These are phyloP conservation scores for Penicillium desertorum DNA, from an alignment of 495 filamentous ascomycete species.

Conservation along the genomic window DNA sequence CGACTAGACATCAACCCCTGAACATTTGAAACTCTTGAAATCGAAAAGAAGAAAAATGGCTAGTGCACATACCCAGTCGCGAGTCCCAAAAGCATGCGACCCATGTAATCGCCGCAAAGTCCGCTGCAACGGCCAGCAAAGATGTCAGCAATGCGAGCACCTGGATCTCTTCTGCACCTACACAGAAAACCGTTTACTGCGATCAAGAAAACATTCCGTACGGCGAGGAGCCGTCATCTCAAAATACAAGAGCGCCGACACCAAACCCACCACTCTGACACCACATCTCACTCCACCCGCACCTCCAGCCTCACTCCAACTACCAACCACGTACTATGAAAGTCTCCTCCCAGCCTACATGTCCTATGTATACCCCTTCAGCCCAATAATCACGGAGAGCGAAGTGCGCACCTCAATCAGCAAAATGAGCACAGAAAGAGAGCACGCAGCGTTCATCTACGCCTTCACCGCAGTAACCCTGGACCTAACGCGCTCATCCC, in stretches of 20 bases:
- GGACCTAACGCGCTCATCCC: conserved; percentile 20
- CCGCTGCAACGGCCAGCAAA: conserved; percentile 59
- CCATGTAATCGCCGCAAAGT: conserved; percentile 79
- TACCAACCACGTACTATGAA: conserved; percentile 14
- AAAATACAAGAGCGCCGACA: conserved; percentile 15
- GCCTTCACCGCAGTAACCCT: conserved; percentile 33
- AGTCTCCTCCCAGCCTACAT: conserved; percentile 26
- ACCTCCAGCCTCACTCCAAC: background rate
- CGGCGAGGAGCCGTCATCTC: conserved; percentile 29
- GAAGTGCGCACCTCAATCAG: conserved; percentile 25
- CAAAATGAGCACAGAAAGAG: conserved; percentile 22
- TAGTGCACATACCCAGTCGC: conserved; percentile 1
- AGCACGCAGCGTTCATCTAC: conserved; percentile 28
- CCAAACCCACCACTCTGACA: background rate
- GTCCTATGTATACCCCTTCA: conserved; percentile 32
- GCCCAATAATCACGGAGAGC: conserved; percentile 26
- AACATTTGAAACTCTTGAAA: background rate
- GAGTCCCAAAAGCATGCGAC: conserved; percentile 52
- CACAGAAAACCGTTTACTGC: conserved; percentile 16
- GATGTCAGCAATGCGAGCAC: conserved; percentile 36
- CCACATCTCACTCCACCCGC: background rate
- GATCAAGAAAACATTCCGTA: conserved; percentile 25
- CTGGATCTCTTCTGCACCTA: conserved; percentile 31
- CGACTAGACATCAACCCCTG: background rate
- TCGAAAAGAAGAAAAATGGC: background rate